phyloP scores from a whole-genome alignment of 768 basidiomycete species.

The Russula olivacea region DNA sequence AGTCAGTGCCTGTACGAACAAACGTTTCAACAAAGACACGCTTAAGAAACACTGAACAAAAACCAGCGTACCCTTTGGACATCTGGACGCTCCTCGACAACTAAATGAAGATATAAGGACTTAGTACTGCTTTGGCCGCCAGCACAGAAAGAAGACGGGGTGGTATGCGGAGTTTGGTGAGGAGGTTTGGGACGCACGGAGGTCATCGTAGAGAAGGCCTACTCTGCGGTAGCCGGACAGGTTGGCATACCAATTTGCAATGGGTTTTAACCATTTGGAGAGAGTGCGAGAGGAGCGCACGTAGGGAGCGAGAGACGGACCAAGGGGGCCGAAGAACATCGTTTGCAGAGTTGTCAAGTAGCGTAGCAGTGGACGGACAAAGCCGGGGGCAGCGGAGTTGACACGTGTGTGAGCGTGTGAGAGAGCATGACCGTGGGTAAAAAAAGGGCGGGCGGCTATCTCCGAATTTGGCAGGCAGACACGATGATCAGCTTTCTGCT shows the following conservation, averaged over 20 bases:
- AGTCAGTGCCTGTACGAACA: slow-evolving; percentile 58
- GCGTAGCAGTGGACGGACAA: background rate
- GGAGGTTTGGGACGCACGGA: slow-evolving; percentile 53
- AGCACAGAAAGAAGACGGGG: slow-evolving; percentile 14
- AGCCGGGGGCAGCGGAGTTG: background rate
- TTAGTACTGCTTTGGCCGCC: background rate
- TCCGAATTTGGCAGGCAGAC: slow-evolving; percentile 15
- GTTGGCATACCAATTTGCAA: slow-evolving; percentile 80
- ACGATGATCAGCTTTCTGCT: slow-evolving; percentile 25
- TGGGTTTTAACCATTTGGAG: slow-evolving; percentile 60
- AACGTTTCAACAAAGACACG: background rate
- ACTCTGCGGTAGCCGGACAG: slow-evolving; percentile 77
- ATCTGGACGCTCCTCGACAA: slow-evolving; percentile 69
- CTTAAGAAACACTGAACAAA: background rate
- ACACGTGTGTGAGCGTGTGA: background rate
- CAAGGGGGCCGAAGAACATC: slow-evolving; percentile 54
- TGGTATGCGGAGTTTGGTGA: slow-evolving; percentile 7
- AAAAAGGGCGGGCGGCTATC: slow-evolving; percentile 16
- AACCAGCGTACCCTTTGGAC: slow-evolving; percentile 68
- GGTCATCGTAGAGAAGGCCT: slow-evolving; percentile 93
- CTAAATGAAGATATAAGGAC: slow-evolving; percentile 32
- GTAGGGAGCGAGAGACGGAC: slow-evolving; percentile 69
- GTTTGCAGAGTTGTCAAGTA: slow-evolving; percentile 1
- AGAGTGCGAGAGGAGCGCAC: slow-evolving; percentile 66
- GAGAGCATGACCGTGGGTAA: slow-evolving; percentile 1